phyloP scores from a whole-genome alignment of 75 land plant species.

The Azolla pinnata region DNA sequence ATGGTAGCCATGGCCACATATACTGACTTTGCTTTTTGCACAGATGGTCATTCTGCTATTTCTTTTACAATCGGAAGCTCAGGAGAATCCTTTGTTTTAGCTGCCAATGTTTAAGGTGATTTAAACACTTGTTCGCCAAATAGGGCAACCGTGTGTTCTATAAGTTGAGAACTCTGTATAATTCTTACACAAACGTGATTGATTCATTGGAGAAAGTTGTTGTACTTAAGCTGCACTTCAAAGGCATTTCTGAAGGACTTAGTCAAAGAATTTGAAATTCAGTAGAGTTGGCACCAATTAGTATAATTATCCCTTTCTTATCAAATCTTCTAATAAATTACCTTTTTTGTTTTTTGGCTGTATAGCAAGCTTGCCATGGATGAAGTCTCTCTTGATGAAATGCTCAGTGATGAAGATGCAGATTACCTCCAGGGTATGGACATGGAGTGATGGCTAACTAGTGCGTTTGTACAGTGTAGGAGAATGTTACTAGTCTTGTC shows the following conservation, averaged over 20 bases:
- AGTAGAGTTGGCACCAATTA: too few relatives aligned
- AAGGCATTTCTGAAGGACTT: too few relatives aligned
- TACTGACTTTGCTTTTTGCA: not conserved
- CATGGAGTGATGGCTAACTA: constrained; percentile 19
- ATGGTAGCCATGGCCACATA: not conserved
- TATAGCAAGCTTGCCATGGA: constrained; percentile 31
- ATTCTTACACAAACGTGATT: too few relatives aligned
- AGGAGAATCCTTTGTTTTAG: constrained; percentile 74
- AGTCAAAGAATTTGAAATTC: too few relatives aligned
- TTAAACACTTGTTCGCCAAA: not conserved
- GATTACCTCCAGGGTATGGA: constrained; percentile 39
- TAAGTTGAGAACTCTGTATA: not conserved
- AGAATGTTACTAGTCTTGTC: too few relatives aligned
- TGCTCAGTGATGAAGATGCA: constrained; percentile 17
- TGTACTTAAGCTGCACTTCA: too few relatives aligned
- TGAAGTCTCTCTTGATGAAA: constrained; percentile 11
- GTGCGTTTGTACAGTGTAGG: not conserved
- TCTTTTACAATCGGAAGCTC: constrained; percentile 81
- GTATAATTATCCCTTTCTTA: too few relatives aligned
- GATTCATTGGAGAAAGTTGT: too few relatives aligned
- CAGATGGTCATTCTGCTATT: constrained; percentile 91
- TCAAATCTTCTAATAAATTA: not conserved
- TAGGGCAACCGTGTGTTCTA: not conserved
- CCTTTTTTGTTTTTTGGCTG: not conserved
- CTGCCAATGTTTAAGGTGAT: constrained; percentile 55